Evolutionary conservation across 1,284 basidiomycete species (phyloP).

Genomic region (Fomitopsis palustris): DNA sequence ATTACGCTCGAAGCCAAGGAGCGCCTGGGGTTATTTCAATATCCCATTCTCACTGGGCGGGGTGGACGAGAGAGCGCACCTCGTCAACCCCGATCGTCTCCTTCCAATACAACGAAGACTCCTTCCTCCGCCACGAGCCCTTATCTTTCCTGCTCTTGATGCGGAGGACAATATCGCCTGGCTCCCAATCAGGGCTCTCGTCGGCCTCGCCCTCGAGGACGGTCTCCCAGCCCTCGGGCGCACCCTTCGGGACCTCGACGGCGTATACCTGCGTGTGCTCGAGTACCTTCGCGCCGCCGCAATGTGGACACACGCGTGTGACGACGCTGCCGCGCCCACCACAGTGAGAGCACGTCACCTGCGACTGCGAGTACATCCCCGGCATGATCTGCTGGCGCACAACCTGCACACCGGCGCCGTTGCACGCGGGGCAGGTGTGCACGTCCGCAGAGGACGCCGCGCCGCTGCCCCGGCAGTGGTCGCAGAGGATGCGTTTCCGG

Average conservation of each 20-base stretch:
- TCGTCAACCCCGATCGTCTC: conserved; percentile 89
- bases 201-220: conserved; percentile 93
- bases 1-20: conserved; percentile 81
- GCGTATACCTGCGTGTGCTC: conserved; percentile 82
- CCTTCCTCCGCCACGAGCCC: conserved; percentile 85
- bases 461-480: conserved; percentile 90
- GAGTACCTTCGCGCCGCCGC: conserved; percentile 78
- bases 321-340: conserved; percentile 80
- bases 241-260: conserved; percentile 80
- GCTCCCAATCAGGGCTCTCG: conserved; percentile 89
- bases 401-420: conserved; percentile 82
- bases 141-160: conserved; percentile 72
- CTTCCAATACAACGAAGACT: conserved; percentile 84
- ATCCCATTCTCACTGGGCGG: neutral
- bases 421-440: conserved; percentile 75
- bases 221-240: conserved; percentile 89
- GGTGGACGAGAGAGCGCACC: conserved; percentile 42
- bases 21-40: conserved; percentile 45
- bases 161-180: conserved; percentile 86
- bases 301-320: conserved; percentile 75
- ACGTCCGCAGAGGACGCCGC: conserved; percentile 87
- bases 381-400: conserved; percentile 93
- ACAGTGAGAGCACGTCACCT: conserved; percentile 78
- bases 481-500: conserved; percentile 85
- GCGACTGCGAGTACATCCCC: conserved; percentile 87